A percentile compares a stretch with the other conserved stretches of the same genome.
Evolutionary conservation across 257 asterid genomes (phyloP).

Genomic region (Lithospermum erythrorhizon): DNA sequence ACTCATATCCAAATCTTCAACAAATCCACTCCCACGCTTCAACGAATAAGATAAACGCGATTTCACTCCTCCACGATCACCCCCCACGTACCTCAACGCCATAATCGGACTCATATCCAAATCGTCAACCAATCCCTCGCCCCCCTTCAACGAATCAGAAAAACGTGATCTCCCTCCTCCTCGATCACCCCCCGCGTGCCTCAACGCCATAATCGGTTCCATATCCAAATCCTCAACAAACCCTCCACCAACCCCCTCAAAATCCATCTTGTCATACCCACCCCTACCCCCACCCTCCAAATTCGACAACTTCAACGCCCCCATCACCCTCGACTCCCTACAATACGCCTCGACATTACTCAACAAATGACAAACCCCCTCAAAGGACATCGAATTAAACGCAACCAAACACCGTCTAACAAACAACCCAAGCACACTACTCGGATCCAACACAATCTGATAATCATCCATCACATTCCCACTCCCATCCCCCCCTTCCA

Average conservation of each 20-base stretch:
- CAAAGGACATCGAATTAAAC: conserved; percentile 73
- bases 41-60: too few species aligned
- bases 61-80: too few species aligned
- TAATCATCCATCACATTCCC: conserved; percentile 63
- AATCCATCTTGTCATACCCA: too few species aligned
- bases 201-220: conserved; percentile 14
- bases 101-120: background rate
- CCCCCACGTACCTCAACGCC: too few species aligned
- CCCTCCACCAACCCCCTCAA: conserved; percentile 32
- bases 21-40: too few species aligned
- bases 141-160: too few species aligned
- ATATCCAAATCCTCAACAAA: conserved; percentile 69
- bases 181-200: too few species aligned
- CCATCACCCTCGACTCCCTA: conserved; percentile 52
- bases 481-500: conserved; percentile 52
- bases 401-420: conserved; percentile 75
- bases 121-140: conserved; percentile 14
- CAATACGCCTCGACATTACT: conserved; percentile 59
- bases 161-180: too few species aligned
- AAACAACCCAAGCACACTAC: conserved; percentile 70
- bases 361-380: conserved; percentile 83
- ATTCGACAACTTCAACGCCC: conserved; percentile 48
- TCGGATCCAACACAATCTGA: conserved; percentile 82
- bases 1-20: conserved; percentile 15
- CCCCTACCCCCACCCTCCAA: conserved; percentile 41